phyloP scores from a whole-genome alignment of 495 filamentous ascomycete genomes.

The Talaromyces thailandensis region DNA sequence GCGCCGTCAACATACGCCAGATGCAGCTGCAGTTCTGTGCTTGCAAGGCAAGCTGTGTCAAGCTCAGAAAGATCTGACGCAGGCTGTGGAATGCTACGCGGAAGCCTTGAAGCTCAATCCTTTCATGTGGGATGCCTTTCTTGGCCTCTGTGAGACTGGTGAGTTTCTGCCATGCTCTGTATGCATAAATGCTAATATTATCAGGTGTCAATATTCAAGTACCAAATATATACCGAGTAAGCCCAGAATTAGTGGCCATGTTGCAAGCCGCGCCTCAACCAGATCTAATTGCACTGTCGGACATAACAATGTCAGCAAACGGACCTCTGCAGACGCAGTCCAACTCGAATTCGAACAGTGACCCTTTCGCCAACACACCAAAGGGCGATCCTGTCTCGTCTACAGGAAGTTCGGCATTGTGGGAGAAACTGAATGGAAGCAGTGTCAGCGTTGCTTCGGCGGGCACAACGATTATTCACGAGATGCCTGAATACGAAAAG shows the following conservation, averaged over 20 bases:
- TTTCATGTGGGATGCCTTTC: conserved; percentile 97
- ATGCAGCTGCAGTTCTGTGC: conserved; percentile 71
- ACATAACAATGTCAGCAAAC: conserved; percentile 27
- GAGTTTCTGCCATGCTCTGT: conserved; percentile 12
- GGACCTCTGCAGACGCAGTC: conserved; percentile 32
- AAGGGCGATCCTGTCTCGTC: conserved; percentile 30
- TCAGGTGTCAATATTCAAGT: conserved; percentile 68
- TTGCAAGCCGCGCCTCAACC: conserved; percentile 31
- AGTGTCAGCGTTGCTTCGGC: conserved; percentile 27
- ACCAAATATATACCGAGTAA: conserved; percentile 78
- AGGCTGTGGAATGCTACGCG: conserved; percentile 75
- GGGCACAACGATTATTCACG: conserved; percentile 22
- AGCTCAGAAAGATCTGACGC: conserved; percentile 68
- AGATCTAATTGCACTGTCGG: conserved; percentile 24
- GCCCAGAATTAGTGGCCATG: conserved; percentile 50
- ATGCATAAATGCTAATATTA: conserved; percentile 8
- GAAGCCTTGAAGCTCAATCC: conserved; percentile 84
- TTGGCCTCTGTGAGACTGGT: conserved; percentile 66
- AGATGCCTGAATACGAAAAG: conserved; percentile 33
- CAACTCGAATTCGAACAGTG: conserved; percentile 31
- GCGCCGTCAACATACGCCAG: conserved; percentile 59
- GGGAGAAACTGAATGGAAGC: conserved; percentile 49
- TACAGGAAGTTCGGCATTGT: conserved; percentile 44
- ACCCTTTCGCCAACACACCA: conserved; percentile 36
- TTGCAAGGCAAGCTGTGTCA: conserved; percentile 82